Percentiles rank a stretch among this genome's conserved stretches.
These are phyloP conservation scores for Parachlorella kessleri DNA, from an alignment of 139 green algal genomes.

Conservation along the genomic window DNA sequence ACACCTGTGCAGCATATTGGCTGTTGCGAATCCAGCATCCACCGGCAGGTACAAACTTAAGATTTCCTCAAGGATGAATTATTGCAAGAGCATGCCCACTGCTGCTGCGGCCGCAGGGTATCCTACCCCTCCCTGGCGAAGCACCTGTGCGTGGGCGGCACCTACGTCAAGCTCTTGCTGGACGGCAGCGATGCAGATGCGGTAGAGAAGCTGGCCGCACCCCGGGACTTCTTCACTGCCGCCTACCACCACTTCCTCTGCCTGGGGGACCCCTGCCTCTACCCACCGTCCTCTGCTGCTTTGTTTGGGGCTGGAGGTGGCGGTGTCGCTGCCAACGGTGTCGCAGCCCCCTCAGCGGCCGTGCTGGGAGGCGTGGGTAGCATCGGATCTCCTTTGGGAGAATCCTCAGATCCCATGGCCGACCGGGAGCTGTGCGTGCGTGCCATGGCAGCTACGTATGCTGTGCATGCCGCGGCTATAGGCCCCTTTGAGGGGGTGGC, in stretches of 20 bases:
- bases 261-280: slow-evolving; percentile 58
- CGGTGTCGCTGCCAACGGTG: too few species aligned
- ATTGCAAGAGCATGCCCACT: neutral
- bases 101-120: slow-evolving; percentile 51
- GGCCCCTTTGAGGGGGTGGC: slow-evolving; percentile 78
- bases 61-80: too few species aligned
- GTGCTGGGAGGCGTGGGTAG: too few species aligned
- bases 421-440: slow-evolving; percentile 77
- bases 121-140: slow-evolving; percentile 67
- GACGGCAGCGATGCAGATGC: slow-evolving; percentile 60
- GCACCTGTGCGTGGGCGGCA: slow-evolving; percentile 83
- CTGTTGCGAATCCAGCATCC: too few species aligned
- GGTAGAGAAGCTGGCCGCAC: slow-evolving; percentile 63
- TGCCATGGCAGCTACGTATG: slow-evolving; percentile 88
- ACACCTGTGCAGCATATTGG: too few species aligned
- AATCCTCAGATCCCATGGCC: slow-evolving; percentile 32
- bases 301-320: neutral
- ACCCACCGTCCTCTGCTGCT: neutral
- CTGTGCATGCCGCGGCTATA: slow-evolving; percentile 53
- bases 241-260: slow-evolving; percentile 83
- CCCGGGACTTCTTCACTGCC: slow-evolving; percentile 79
- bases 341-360: too few species aligned
- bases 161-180: slow-evolving; percentile 89
- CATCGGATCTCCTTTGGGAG: too few species aligned
- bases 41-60: too few species aligned